A percentile compares a stretch with the other conserved stretches of the same genome.
phyloP scores from a whole-genome alignment of 2,329 filamentous ascomycete species.

The Fusarium praegraminearum region DNA sequence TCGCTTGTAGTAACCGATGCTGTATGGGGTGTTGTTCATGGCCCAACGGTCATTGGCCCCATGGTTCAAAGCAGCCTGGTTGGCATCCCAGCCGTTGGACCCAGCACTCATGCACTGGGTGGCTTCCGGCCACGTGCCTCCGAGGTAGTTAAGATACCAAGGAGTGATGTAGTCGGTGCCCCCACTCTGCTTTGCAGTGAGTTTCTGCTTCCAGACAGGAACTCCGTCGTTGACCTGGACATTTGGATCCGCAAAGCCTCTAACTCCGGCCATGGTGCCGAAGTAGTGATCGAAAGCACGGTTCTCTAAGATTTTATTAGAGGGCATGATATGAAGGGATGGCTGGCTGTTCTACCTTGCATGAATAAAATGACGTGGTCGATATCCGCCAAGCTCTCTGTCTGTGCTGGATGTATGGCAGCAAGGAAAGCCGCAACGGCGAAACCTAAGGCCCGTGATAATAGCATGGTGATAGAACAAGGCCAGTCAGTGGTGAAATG shows the following conservation, averaged over 20 bases:
- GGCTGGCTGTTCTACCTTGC: not conserved
- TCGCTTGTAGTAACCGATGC: conserved; percentile 7
- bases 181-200: conserved; percentile 2
- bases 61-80: conserved; percentile 64
- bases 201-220: conserved; percentile 12
- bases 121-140: conserved; percentile 61
- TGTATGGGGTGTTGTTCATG: conserved; percentile 48
- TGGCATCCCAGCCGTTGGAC: conserved; percentile 63
- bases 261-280: conserved; percentile 21
- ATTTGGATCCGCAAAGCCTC: conserved; percentile 23
- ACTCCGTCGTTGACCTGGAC: not conserved
- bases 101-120: conserved; percentile 67
- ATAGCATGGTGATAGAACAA: conserved; percentile 9
- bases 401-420: not conserved
- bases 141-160: conserved; percentile 67
- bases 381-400: conserved; percentile 12
- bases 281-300: conserved; percentile 27
- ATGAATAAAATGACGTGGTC: conserved; percentile 20
- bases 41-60: conserved; percentile 67
- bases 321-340: accelerated
- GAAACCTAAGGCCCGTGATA: not conserved
- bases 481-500: not conserved
- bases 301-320: not conserved
- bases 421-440: not conserved
- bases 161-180: conserved; percentile 40